Base-by-base conservation (phyloP, 1,284 basidiomycete species). In the Thelephora terrestris region DNA sequence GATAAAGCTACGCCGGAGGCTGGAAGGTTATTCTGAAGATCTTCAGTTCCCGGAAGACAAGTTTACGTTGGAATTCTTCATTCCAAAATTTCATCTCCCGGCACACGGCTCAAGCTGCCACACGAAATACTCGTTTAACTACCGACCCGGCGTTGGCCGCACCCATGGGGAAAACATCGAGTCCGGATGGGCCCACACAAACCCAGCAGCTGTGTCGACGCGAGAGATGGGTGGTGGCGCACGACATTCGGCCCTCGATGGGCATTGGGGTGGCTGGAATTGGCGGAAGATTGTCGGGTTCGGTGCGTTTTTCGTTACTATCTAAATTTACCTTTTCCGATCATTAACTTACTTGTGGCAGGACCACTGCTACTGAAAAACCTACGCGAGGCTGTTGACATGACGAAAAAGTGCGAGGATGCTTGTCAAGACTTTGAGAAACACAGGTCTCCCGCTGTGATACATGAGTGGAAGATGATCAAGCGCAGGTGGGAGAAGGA, bases 11-110 rank as follows among this genome's bases (percentile, higher is more conserved):
- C n/a, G 3, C 21, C 25, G 14, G 36, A 29, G n/a, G 10, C 35
- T 34, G 10, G 10, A 18, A 17, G 18, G 38, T 17, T 10, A 42
- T 38, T 16, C 51, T 54, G 2, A 24, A 18, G 16, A 27, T 1
- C 44, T 50, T 27, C 18, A 47, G 7, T 5, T 52, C 9, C 38
- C 52, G 5, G 34, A 40, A 9, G 32, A 14, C 5, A 16, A 20
- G 0, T n/a, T n/a, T n/a, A n/a, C n/a, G n/a, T n/a, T n/a, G n/a
- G n/a, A n/a, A 44, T 58, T 38, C 20, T 44, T 47, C 2, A 54
- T 60, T 9, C 58, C 57, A 1, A 59, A 59, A 46, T 50, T 54
- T 12, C 57, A 60, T 40, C 46, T 54, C 12, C 20, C 45, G 10
- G 53, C 46, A 7, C 58, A 61, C 25, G 37, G 47, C 24, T 46